These are phyloP conservation scores for Auricularia auricula-judae DNA, from an alignment of 768 basidiomycete genomes.

Conservation along the genomic window DNA sequence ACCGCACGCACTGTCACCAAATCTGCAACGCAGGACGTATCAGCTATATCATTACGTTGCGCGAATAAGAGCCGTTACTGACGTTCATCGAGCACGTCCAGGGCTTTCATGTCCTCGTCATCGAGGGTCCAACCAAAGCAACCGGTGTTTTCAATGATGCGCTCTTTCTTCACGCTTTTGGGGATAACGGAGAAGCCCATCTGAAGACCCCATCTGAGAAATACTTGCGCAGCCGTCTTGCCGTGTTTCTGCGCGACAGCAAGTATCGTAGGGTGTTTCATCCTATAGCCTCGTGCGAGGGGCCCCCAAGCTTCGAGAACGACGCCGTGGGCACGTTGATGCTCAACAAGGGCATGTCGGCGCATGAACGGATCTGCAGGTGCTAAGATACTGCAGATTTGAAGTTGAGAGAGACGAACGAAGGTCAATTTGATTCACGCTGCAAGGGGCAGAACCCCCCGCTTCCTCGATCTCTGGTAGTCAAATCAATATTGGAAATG, in stretches of 20 bases:
- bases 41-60: not conserved
- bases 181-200: slow-evolving; percentile 37
- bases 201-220: slow-evolving; percentile 70
- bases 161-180: slow-evolving; percentile 28
- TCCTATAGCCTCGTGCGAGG: slow-evolving; percentile 53
- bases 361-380: slow-evolving; percentile 53
- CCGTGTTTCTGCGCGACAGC: slow-evolving; percentile 40
- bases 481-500: not conserved
- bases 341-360: slow-evolving; percentile 46
- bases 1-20: not conserved
- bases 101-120: slow-evolving; percentile 29
- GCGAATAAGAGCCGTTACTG: slow-evolving; percentile 7
- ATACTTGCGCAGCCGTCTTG: slow-evolving; percentile 46
- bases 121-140: slow-evolving; percentile 33
- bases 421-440: slow-evolving; percentile 31
- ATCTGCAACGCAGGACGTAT: not conserved
- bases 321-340: slow-evolving; percentile 54
- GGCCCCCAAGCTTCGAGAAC: slow-evolving; percentile 56
- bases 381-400: slow-evolving; percentile 23
- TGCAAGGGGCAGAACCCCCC: not conserved
- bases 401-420: slow-evolving; percentile 9
- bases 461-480: not conserved
- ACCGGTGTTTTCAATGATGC: slow-evolving; percentile 30
- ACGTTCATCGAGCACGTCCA: slow-evolving; percentile 15
- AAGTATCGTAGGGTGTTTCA: slow-evolving; percentile 44